Evolutionary conservation across 1,139 yeast species (phyloP), one percentile per base, ranked within the genome.

Genomic region (Meyerozyma guilliermondii): DNA sequence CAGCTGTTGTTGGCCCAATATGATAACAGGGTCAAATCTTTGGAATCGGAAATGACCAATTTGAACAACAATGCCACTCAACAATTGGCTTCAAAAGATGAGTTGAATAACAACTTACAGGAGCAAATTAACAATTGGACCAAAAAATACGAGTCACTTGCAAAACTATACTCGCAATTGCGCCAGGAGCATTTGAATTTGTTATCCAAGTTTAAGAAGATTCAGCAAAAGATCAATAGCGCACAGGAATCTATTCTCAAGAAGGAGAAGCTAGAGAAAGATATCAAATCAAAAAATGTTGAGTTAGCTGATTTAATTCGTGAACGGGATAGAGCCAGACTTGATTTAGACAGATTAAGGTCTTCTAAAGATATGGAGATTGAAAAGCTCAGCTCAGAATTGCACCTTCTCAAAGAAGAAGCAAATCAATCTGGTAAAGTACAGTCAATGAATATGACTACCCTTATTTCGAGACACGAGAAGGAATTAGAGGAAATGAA

Each of bases 171-270:
- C 59, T 84, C 96, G 2, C 96, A 89, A 62, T 73, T 91, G 52
- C 84, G 97, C 55, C 95, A 87, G 63, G 97, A 91, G 61, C 97
- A 91, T 61, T 73, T 91, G 58, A 87, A 83, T 49, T 67, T 89
- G 48, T 74, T 91, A 54, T 76, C 87, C 39, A 85, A 85, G 58
- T 85, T 85, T 58, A 91, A 91, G 60, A 84, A 85, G 52, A 76
- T 85, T 43, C 96, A 89, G 63, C 88, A 89, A 53, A 87, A 87
- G 62, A 95, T 94, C 7, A 85, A 91, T 24, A 85, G 95, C 47
- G 96, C 97, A 7, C 96, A 88, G 59, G 97, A 89, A 62, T 87
- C 96, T 0, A 81, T 89, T 48, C 85, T 85, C 52, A 85, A 83
- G 63, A 82, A 91, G 51, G 96, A 89, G 56, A 81, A 80, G 56